Evolutionary conservation across 495 filamentous ascomycete genomes (phyloP).

Genomic region (Ramalina intermedia): DNA sequence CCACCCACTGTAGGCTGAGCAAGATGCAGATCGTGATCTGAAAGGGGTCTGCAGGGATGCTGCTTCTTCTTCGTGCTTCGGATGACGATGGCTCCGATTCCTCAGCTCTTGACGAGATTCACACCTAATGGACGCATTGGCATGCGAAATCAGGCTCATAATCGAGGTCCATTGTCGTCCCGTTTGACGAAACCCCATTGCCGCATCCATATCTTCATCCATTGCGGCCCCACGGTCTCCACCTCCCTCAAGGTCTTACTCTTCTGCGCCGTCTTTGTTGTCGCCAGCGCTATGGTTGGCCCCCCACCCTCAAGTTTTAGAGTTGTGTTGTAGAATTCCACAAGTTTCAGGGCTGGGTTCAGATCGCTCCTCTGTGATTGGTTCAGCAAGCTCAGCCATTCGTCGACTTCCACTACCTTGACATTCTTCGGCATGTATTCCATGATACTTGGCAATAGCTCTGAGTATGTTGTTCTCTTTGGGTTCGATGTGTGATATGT

Average conservation of each 20-base stretch:
- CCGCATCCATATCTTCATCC: constrained; percentile 35
- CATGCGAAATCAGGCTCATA: too few species aligned
- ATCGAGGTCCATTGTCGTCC: not conserved
- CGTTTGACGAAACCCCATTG: constrained; percentile 23
- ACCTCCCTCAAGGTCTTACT: constrained; percentile 1
- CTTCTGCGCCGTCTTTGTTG: not conserved
- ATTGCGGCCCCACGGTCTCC: constrained; percentile 22
- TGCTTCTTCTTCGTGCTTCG: too few species aligned
- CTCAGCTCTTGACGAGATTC: too few species aligned
- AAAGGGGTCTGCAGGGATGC: too few species aligned
- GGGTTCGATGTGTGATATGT: not conserved
- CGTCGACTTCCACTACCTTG: not conserved
- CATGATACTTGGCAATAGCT: not conserved
- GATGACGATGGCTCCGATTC: too few species aligned
- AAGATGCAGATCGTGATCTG: too few species aligned
- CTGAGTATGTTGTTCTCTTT: not conserved
- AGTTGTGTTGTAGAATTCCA: not conserved
- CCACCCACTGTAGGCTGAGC: too few species aligned
- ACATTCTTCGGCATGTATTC: not conserved
- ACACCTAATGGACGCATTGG: too few species aligned
- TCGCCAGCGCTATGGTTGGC: not conserved
- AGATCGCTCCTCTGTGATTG: not conserved
- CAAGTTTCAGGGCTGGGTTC: not conserved
- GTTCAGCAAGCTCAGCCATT: not conserved
- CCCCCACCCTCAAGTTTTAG: not conserved